Base-by-base conservation (phyloP, 164 flowering plant genomes). In the Nymphaea colorata region DNA sequence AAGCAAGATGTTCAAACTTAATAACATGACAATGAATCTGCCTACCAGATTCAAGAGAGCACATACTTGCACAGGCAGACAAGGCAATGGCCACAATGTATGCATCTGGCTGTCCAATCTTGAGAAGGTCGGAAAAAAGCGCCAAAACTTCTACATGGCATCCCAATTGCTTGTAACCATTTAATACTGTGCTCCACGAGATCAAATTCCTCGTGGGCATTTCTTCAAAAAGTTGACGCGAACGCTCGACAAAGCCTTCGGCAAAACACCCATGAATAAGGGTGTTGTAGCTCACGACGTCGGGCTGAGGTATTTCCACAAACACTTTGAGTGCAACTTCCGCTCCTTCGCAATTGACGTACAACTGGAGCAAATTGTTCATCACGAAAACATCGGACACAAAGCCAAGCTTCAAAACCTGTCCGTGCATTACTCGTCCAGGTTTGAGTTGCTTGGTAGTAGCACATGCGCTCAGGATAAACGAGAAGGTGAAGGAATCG, bases 111-210 rank as follows among this genome's bases (percentile, higher is more conserved):
- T 47, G 55, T 15, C 68, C 77, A 4, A 53, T 73, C 55, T 2
- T 63, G 55, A 84, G 67, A 91, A 90, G 83, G 3, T 45, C 42
- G 69, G 75, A 44, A 45, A 85, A 88, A 14, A 90, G 73, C 6
- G 60, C 64, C 17, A 85, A 66, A 2, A 87, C 86, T 64, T 88
- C 83, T 4, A 72, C 43, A 67, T 79, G 81, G 11, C 64, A 76
- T 41, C 76, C 71, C 64, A 43, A 64, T 61, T 74, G 80, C 3
- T 86, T 84, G 67, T 82, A 90, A 12, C 96, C 96, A 0, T 89
- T 71, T 61, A 90, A 53, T 7, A 88, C 72, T 16, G 90, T 88
- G 44, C 82, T 86, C 98, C 98, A 89, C 8, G 89, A 80, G 73
- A 86, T 76, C 0, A 87, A 85, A 75, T 85, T 86, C 74, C 66